Conservation (phyloP, 2,329 filamentous ascomycete species). For the Aureobasidium melanogenum region DNA sequence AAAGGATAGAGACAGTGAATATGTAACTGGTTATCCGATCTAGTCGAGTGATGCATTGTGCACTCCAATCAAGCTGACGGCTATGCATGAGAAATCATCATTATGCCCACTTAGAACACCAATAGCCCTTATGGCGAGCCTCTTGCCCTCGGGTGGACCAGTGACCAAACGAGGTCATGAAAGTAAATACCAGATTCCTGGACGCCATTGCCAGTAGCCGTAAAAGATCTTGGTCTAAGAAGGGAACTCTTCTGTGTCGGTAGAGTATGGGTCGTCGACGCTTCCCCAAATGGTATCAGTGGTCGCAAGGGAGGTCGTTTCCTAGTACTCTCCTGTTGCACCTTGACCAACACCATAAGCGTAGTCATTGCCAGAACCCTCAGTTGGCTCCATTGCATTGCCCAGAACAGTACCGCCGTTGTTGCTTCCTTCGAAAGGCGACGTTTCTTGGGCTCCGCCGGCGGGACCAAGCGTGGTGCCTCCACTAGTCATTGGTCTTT, state of each 20-base stretch:
- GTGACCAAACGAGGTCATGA: too few relatives aligned
- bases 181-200: background rate
- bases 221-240: background rate
- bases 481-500: conserved; percentile 41
- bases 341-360: conserved; percentile 19
- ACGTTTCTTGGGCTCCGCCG: conserved; percentile 20
- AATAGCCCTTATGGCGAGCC: too few relatives aligned
- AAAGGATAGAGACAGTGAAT: too few relatives aligned
- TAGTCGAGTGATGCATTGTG: background rate
- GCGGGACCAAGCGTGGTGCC: conserved; percentile 23
- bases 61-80: background rate
- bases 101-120: background rate
- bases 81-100: background rate
- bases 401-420: conserved; percentile 30
- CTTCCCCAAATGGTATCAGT: background rate
- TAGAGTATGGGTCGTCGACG: background rate
- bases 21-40: background rate
- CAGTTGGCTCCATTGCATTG: conserved; percentile 35
- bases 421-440: conserved; percentile 28
- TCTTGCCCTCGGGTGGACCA: too few relatives aligned
- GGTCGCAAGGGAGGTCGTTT: background rate
- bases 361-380: conserved; percentile 30
- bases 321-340: conserved; percentile 12
- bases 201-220: background rate
- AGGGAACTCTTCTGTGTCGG: background rate